phyloP scores from a whole-genome alignment of 768 basidiomycete genomes.

The Suillus hirtellus region DNA sequence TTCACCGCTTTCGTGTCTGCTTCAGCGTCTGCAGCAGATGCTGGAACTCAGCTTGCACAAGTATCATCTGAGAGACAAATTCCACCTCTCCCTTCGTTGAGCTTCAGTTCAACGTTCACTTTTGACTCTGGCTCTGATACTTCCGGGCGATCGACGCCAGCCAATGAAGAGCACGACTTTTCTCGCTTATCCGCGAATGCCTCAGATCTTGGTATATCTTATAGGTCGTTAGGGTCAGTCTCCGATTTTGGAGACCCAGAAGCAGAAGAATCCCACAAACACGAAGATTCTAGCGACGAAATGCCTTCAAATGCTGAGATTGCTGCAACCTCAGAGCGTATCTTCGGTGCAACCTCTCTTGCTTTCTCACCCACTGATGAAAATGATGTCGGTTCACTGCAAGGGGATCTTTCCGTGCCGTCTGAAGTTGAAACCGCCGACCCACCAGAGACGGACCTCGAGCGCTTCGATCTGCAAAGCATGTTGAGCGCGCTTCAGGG shows the following conservation, averaged over 20 bases:
- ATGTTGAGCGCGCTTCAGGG: constrained; percentile 63
- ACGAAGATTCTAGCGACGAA: constrained; percentile 25
- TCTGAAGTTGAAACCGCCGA: constrained; percentile 24
- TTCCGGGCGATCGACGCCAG: constrained; percentile 29
- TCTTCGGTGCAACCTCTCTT: constrained; percentile 42
- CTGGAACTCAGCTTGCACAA: constrained; percentile 7
- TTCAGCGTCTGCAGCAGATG: constrained; percentile 27
- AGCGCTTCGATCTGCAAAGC: constrained; percentile 59
- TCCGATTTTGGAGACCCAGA: constrained; percentile 57
- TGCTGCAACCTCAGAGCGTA: constrained; percentile 44
- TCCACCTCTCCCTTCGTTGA: constrained; percentile 17
- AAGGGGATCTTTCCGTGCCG: neutral
- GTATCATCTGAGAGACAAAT: constrained; percentile 7
- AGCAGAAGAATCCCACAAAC: constrained; percentile 25
- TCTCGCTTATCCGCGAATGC: constrained; percentile 20
- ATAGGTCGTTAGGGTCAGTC: constrained; percentile 57
- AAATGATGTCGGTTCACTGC: constrained; percentile 1
- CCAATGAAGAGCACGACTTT: constrained; percentile 22
- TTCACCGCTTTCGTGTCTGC: constrained; percentile 77
- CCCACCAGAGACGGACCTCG: constrained; percentile 39
- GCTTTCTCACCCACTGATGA: constrained; percentile 22
- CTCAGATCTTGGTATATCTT: constrained; percentile 30
- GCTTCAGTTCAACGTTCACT: constrained; percentile 31
- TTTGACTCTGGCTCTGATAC: constrained; percentile 20
- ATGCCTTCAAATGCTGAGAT: constrained; percentile 54